Percentiles rank a stretch among this genome's conserved stretches.
phyloP scores from a whole-genome alignment of 2,329 filamentous ascomycete genomes.

The Fusarium pilosicola region DNA sequence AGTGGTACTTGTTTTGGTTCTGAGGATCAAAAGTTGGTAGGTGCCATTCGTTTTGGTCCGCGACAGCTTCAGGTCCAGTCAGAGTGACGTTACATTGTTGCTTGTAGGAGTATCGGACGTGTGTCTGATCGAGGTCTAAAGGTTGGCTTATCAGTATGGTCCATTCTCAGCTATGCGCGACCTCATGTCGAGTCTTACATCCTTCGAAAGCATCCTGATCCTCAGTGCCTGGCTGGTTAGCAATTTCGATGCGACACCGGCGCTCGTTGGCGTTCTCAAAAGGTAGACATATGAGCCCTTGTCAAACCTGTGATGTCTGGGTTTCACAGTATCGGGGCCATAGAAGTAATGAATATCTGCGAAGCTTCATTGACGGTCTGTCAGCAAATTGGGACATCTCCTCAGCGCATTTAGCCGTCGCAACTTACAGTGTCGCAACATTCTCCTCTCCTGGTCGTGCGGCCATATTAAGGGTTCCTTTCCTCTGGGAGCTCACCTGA shows the following conservation, averaged over 20 bases:
- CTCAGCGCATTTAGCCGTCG: neutral
- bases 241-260: conserved; percentile 77
- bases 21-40: conserved; percentile 76
- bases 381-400: conserved; percentile 5
- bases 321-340: conserved; percentile 70
- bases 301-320: conserved; percentile 83
- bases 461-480: conserved; percentile 52
- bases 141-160: conserved; percentile 16
- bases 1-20: conserved; percentile 82
- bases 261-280: conserved; percentile 75
- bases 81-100: conserved; percentile 78
- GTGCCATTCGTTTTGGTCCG: conserved; percentile 74
- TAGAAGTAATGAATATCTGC: conserved; percentile 85
- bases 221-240: conserved; percentile 77
- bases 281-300: conserved; percentile 83
- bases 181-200: conserved; percentile 61
- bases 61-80: conserved; percentile 64
- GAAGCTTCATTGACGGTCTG: conserved; percentile 62
- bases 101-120: conserved; percentile 76
- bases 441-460: conserved; percentile 60
- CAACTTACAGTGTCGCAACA: conserved; percentile 61
- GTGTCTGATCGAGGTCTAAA: conserved; percentile 71
- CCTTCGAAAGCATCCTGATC: conserved; percentile 85
- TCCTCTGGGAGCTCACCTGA: neutral
- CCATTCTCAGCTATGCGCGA: neutral